A percentile compares a stretch with the other conserved stretches of the same genome.
These are phyloP conservation scores for Salix udensis DNA, from an alignment of 345 rosid species.

Conservation along the genomic window DNA sequence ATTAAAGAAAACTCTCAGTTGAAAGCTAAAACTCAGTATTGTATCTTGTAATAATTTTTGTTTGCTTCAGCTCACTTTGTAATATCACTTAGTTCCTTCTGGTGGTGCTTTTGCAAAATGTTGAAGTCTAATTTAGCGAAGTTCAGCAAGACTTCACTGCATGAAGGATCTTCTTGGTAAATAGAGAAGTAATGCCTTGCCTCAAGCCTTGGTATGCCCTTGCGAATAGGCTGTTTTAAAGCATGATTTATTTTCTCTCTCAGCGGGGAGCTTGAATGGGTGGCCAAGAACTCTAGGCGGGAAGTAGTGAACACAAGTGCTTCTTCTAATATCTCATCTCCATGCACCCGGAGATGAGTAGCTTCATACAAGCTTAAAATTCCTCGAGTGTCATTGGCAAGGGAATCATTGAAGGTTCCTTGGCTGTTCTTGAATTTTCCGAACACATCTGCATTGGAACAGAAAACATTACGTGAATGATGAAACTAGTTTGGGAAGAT, in stretches of 20 bases:
- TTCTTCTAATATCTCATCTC: constrained; percentile 25
- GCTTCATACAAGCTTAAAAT: constrained; percentile 24
- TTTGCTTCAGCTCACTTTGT: constrained; percentile 2
- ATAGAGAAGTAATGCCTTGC: constrained; percentile 22
- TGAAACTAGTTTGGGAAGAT: not conserved
- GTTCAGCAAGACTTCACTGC: constrained; percentile 9
- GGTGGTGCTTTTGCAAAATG: constrained; percentile 18
- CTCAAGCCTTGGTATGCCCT: constrained; percentile 16
- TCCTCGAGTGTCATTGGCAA: constrained; percentile 3
- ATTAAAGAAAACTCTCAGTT: not conserved
- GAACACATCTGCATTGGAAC: constrained; percentile 21
- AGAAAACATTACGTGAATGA: not conserved
- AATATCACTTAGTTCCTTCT: constrained; percentile 19
- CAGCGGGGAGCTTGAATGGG: not conserved
- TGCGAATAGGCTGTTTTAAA: constrained; percentile 16
- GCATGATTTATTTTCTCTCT: constrained; percentile 13
- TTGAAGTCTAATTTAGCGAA: constrained; percentile 42
- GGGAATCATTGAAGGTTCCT: constrained; percentile 14
- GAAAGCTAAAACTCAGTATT: not conserved
- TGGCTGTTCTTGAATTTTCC: constrained; percentile 23
- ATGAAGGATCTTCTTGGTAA: constrained; percentile 9
- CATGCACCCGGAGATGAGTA: constrained; percentile 13
- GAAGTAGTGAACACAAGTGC: constrained; percentile 4
- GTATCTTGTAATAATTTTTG: too few species aligned
- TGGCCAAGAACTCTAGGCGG: not conserved